Percentiles rank a stretch among this genome's conserved stretches.
Conservation (phyloP, 2,329 filamentous ascomycete species). For the Periconia sp. region DNA sequence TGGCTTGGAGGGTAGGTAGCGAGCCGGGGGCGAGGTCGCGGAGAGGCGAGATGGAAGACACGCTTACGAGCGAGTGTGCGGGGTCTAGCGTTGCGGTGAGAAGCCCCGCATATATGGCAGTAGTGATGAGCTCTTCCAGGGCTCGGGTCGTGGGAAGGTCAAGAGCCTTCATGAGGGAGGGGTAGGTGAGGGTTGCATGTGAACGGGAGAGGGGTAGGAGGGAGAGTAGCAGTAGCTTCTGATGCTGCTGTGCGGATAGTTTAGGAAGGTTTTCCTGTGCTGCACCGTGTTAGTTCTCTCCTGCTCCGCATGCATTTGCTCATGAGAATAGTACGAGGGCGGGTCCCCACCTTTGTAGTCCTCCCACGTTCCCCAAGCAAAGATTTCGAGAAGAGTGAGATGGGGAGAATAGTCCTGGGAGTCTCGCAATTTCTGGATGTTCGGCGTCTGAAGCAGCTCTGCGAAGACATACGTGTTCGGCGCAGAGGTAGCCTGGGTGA, state of each 20-base stretch:
- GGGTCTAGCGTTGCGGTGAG: constrained; percentile 85
- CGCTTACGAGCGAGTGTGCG: constrained; percentile 72
- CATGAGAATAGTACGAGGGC: constrained; percentile 7
- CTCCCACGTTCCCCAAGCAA: constrained; percentile 88
- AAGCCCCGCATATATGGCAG: constrained; percentile 84
- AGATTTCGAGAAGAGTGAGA: constrained; percentile 80
- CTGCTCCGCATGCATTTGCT: constrained; percentile 1
- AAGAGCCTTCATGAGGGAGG: constrained; percentile 69
- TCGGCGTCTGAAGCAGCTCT: constrained; percentile 83
- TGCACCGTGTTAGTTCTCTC: constrained; percentile 5
- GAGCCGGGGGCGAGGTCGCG: constrained; percentile 81
- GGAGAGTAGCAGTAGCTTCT: constrained; percentile 90
- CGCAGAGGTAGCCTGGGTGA: constrained; percentile 86
- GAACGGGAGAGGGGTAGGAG: constrained; percentile 80
- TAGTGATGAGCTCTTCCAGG: constrained; percentile 86
- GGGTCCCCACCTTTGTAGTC: constrained; percentile 76
- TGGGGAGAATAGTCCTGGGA: constrained; percentile 68
- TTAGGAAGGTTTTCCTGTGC: constrained; percentile 66
- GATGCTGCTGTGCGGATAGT: constrained; percentile 73
- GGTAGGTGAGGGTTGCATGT: constrained; percentile 71
- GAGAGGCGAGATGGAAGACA: constrained; percentile 81
- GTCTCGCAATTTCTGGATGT: constrained; percentile 74
- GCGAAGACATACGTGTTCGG: constrained; percentile 91
- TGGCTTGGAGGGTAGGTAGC: constrained; percentile 70
- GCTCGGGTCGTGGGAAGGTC: constrained; percentile 70